phyloP scores from a whole-genome alignment of 83 land plant species.

The Diphasiastrum complanatum region DNA sequence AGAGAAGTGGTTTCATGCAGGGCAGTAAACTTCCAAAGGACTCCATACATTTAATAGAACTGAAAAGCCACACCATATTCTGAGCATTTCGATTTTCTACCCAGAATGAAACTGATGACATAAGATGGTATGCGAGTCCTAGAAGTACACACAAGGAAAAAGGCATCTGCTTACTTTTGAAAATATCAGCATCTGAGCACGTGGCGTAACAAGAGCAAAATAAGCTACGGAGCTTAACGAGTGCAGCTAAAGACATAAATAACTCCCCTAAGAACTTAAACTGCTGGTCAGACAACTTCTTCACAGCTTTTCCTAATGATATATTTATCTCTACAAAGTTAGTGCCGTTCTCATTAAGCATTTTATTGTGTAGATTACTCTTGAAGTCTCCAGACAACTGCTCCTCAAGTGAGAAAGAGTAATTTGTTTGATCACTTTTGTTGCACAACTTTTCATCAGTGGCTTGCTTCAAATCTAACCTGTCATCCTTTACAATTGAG shows the following conservation, averaged over 20 bases:
- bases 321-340: conserved; percentile 1
- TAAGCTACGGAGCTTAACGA: conserved; percentile 29
- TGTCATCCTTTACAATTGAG: not conserved
- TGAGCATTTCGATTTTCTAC: not conserved
- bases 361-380: too few species aligned
- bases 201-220: conserved; percentile 25
- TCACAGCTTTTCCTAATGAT: conserved; percentile 14
- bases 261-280: conserved; percentile 32
- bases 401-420: too few species aligned
- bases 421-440: not conserved
- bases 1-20: conserved; percentile 17
- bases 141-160: conserved; percentile 16
- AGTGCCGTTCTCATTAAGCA: not conserved
- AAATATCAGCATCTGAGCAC: not conserved
- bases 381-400: too few species aligned
- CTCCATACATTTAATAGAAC: conserved; percentile 34
- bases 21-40: conserved; percentile 30
- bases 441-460: not conserved
- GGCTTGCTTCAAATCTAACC: not conserved
- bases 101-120: conserved; percentile 2
- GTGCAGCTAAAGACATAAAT: conserved; percentile 28
- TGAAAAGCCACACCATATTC: conserved; percentile 17
- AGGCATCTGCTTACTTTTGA: not conserved
- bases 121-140: conserved; percentile 10
- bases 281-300: not conserved